These are phyloP conservation scores for Epithele typhae DNA, from an alignment of 768 basidiomycete species.

Conservation along the genomic window DNA sequence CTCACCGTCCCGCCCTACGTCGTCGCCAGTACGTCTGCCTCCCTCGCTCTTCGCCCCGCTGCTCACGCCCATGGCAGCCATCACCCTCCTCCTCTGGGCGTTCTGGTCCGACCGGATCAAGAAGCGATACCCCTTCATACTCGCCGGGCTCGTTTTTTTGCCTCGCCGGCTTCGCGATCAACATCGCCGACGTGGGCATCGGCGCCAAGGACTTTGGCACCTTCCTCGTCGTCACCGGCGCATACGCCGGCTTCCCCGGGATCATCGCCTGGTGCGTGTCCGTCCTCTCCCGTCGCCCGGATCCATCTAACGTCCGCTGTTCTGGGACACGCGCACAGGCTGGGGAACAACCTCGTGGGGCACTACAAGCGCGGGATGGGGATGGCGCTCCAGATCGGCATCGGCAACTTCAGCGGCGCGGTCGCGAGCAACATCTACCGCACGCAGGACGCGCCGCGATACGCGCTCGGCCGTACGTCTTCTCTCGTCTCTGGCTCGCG, in stretches of 20 bases:
- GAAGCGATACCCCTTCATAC: slow-evolving; percentile 54
- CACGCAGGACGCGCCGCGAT: slow-evolving; percentile 54
- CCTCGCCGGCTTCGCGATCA: slow-evolving; percentile 59
- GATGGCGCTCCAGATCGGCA: slow-evolving; percentile 65
- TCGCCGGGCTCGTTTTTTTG: slow-evolving; percentile 41
- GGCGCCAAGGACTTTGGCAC: slow-evolving; percentile 71
- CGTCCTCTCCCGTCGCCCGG: neutral
- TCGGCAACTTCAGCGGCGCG: slow-evolving; percentile 62
- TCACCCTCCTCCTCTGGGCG: slow-evolving; percentile 46
- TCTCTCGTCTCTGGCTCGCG: neutral
- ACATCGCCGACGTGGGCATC: slow-evolving; percentile 47
- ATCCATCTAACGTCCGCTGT: no score
- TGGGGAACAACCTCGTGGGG: slow-evolving; percentile 61
- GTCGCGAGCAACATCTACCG: slow-evolving; percentile 64
- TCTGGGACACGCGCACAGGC: slow-evolving; percentile 16
- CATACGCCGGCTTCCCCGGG: slow-evolving; percentile 56
- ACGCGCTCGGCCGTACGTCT: slow-evolving; percentile 55
- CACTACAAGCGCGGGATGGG: slow-evolving; percentile 68
- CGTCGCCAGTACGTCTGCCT: slow-evolving; percentile 36
- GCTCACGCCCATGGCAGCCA: slow-evolving; percentile 36
- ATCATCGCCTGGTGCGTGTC: slow-evolving; percentile 51
- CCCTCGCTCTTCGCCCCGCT: no score
- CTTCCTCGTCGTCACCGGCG: slow-evolving; percentile 64
- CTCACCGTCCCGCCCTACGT: slow-evolving; percentile 68
- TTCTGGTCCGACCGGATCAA: slow-evolving; percentile 53